Evolutionary conservation across 2,329 filamentous ascomycete genomes (phyloP).

Genomic region (Talaromyces funiculosus): DNA sequence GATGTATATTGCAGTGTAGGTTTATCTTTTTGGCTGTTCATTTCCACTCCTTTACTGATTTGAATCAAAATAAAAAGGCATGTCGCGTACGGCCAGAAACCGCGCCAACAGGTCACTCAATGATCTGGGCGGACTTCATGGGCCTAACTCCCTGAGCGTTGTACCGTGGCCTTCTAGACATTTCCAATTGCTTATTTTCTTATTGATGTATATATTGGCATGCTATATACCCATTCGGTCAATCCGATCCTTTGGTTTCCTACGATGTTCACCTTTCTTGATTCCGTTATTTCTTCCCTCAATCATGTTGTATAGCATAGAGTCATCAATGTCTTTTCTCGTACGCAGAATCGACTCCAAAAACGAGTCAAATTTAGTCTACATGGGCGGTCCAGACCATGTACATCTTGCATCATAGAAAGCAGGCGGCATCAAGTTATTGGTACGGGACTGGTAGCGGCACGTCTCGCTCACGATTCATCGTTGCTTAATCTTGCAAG

Average conservation of each 20-base stretch:
- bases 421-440: no score
- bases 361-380: neutral
- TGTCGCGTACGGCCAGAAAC: slow-evolving; percentile 12
- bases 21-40: neutral
- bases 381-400: neutral
- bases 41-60: neutral
- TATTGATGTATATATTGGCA: neutral
- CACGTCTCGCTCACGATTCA: neutral
- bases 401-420: neutral
- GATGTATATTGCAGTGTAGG: slow-evolving; percentile 23
- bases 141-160: neutral
- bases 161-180: neutral
- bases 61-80: neutral
- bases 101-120: neutral
- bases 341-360: neutral
- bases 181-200: neutral
- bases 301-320: neutral
- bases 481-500: neutral
- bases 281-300: neutral
- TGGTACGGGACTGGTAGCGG: neutral
- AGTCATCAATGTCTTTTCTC: neutral
- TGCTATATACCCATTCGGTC: neutral
- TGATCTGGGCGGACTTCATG: neutral
- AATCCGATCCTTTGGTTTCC: neutral
- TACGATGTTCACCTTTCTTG: no score